A percentile compares a stretch with the other conserved stretches of the same genome.
Conservation (phyloP, 331 rosid genomes). For the Pyracantha coccinea region DNA sequence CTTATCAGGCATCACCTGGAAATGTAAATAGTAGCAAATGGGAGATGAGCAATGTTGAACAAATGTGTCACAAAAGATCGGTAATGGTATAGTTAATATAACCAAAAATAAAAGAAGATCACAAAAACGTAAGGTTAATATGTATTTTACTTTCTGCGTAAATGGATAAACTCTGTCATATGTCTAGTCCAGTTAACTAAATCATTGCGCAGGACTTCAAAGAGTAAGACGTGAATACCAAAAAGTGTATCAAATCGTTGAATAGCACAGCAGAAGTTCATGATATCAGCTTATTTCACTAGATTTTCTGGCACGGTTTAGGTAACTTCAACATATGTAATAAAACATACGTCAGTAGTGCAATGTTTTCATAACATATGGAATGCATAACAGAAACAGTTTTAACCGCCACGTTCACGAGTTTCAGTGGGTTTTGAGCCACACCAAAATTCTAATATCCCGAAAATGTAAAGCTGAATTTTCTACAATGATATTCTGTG, state of each 20-base stretch:
- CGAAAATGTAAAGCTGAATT: not conserved
- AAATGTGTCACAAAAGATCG: not conserved
- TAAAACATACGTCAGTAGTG: not conserved
- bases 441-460: not conserved
- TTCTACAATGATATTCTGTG: not conserved
- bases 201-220: not conserved
- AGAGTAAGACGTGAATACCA: not conserved
- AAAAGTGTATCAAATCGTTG: not conserved
- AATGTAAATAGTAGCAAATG: constrained; percentile 17
- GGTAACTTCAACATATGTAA: not conserved
- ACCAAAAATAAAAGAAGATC: not conserved
- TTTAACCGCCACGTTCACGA: not conserved
- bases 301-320: not conserved
- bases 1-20: constrained; percentile 88
- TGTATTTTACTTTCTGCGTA: not conserved
- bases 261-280: not conserved
- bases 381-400: not conserved
- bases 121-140: not conserved
- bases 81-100: not conserved
- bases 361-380: not conserved
- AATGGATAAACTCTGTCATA: not conserved
- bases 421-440: not conserved
- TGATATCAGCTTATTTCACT: not conserved
- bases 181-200: not conserved
- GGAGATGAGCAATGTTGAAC: constrained; percentile 18